Evolutionary conservation across 805 yeast genomes (phyloP).

Genomic region (Cyberlindnera euphorbiiphila): DNA sequence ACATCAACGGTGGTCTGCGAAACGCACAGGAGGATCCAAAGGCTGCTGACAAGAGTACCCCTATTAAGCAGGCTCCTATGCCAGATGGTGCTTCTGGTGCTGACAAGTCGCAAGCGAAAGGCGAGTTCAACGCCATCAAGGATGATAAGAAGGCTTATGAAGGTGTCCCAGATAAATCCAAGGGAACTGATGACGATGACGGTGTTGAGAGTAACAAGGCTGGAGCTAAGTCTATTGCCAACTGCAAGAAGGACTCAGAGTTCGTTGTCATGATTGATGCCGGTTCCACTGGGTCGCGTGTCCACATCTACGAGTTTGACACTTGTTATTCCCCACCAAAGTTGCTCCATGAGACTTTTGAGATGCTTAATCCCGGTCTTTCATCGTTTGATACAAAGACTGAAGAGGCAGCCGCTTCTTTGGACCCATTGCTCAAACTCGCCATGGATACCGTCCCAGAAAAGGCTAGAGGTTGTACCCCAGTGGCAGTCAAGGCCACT

Average conservation of each 20-base stretch:
- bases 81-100: constrained; percentile 17
- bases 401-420: constrained; percentile 81
- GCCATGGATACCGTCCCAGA: constrained; percentile 80
- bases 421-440: constrained; percentile 72
- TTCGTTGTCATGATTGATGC: constrained; percentile 96
- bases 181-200: constrained; percentile 6
- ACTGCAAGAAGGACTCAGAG: constrained; percentile 46
- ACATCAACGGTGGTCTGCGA: too few relatives aligned
- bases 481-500: constrained; percentile 95
- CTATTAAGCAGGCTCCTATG: constrained; percentile 29
- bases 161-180: constrained; percentile 29
- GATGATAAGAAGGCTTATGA: constrained; percentile 26
- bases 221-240: constrained; percentile 19
- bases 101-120: constrained; percentile 14
- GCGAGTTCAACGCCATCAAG: constrained; percentile 27
- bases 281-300: constrained; percentile 95
- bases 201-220: constrained; percentile 15
- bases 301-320: constrained; percentile 90
- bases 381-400: constrained; percentile 81
- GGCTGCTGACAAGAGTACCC: constrained; percentile 26
- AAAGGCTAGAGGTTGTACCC: constrained; percentile 73
- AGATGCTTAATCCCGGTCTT: constrained; percentile 90
- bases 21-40: constrained; percentile 22
- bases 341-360: constrained; percentile 73
- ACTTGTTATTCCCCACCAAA: constrained; percentile 82